phyloP scores from a whole-genome alignment of 1,139 yeast genomes.

The Hemisphaericaspora lyxosophila region DNA sequence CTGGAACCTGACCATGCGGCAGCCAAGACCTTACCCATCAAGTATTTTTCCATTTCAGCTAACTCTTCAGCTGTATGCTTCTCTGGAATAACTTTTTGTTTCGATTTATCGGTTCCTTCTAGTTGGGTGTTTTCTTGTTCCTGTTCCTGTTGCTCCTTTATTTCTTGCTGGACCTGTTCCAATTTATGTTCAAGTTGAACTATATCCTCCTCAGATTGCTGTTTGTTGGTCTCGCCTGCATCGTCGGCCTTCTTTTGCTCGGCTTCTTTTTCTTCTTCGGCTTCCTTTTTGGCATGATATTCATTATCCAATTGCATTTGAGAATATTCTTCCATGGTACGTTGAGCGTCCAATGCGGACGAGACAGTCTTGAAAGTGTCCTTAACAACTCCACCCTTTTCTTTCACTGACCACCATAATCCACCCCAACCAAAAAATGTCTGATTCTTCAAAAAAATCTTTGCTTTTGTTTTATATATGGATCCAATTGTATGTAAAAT shows the following conservation, averaged over 20 bases:
- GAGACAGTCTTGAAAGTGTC: constrained; percentile 86
- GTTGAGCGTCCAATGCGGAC: constrained; percentile 86
- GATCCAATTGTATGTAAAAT: constrained; percentile 84
- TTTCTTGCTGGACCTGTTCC: constrained; percentile 19
- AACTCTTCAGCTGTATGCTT: constrained; percentile 77
- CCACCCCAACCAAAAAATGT: constrained; percentile 83
- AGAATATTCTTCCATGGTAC: constrained; percentile 79
- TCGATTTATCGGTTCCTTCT: constrained; percentile 12
- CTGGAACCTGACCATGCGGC: constrained; percentile 97
- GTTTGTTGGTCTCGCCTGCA: constrained; percentile 11
- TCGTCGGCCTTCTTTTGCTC: constrained; percentile 20
- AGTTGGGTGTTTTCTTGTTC: constrained; percentile 6
- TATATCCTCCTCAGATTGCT: constrained; percentile 13
- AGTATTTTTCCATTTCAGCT: constrained; percentile 80
- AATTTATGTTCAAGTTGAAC: constrained; percentile 22
- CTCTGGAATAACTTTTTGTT: constrained; percentile 31
- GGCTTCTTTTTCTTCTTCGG: constrained; percentile 30
- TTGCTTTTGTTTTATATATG: constrained; percentile 70
- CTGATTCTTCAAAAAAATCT: constrained; percentile 58
- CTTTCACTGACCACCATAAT: constrained; percentile 78
- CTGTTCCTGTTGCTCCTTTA: constrained; percentile 13
- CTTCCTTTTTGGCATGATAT: constrained; percentile 44
- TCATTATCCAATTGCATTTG: constrained; percentile 65
- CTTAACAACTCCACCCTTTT: constrained; percentile 80
- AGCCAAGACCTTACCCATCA: constrained; percentile 87